A percentile compares a stretch with the other conserved stretches of the same genome.
Evolutionary conservation across 495 filamentous ascomycete species (phyloP).

Genomic region (Pyrenula aspistea): DNA sequence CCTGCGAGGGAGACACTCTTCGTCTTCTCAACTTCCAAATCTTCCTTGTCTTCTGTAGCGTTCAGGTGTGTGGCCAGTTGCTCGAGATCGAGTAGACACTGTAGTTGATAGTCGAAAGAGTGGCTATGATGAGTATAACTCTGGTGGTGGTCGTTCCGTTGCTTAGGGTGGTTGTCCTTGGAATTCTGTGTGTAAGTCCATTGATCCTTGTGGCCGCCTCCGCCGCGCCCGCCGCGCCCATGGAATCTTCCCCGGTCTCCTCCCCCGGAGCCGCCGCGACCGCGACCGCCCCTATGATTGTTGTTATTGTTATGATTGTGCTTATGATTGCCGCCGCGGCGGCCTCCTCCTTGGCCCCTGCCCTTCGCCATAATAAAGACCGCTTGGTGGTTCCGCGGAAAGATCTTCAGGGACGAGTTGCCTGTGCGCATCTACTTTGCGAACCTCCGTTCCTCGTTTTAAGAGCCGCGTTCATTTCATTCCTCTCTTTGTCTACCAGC

Average conservation of each 20-base stretch:
- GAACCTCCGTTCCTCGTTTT: too few species aligned
- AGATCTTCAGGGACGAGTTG: too few species aligned
- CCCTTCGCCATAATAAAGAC: neutral
- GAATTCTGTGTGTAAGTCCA: neutral
- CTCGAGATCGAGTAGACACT: neutral
- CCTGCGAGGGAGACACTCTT: neutral
- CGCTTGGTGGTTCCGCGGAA: too few species aligned
- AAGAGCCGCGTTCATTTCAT: too few species aligned
- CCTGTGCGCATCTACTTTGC: too few species aligned
- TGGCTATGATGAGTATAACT: neutral
- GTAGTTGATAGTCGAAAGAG: neutral
- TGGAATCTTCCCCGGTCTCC: neutral
- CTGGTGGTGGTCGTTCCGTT: neutral
- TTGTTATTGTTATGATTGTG: neutral
- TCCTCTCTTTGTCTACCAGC: too few species aligned
- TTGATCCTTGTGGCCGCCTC: neutral
- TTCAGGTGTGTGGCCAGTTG: neutral
- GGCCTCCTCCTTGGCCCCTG: neutral
- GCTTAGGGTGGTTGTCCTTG: neutral
- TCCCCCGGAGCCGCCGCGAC: neutral
- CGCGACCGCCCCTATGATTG: neutral
- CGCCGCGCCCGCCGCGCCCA: neutral
- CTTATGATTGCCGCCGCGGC: neutral
- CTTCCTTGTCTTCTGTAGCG: neutral
- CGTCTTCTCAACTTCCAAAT: neutral